phyloP scores from a whole-genome alignment of 768 basidiomycete species.

The Collybiopsis confluens region DNA sequence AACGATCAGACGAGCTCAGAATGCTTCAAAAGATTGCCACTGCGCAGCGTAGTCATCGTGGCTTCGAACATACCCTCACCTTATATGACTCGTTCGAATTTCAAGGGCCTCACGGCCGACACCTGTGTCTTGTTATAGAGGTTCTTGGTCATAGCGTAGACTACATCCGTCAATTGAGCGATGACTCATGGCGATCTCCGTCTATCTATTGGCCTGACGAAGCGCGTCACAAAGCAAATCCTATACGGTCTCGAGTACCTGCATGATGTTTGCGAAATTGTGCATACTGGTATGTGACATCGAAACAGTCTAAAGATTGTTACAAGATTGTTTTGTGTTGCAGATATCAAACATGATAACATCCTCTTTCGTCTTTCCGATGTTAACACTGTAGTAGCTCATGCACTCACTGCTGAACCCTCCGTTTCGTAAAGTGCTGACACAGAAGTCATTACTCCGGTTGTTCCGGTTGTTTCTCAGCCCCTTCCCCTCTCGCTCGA shows the following conservation, averaged over 20 bases:
- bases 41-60: constrained; percentile 27
- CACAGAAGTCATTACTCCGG: neutral
- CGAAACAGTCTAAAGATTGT: neutral
- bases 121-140: constrained; percentile 84
- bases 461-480: neutral
- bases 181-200: constrained; percentile 3
- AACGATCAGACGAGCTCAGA: constrained; percentile 13
- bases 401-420: neutral
- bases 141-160: constrained; percentile 36
- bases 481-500: neutral
- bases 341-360: constrained; percentile 18
- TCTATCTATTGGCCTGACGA: constrained; percentile 11
- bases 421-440: neutral
- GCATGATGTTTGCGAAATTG: constrained; percentile 28
- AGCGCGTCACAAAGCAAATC: constrained; percentile 28
- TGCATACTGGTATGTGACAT: constrained; percentile 24
- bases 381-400: neutral
- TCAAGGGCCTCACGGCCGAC: constrained; percentile 69
- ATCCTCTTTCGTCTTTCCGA: constrained; percentile 11
- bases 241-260: constrained; percentile 49
- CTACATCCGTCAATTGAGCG: constrained; percentile 32
- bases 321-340: neutral
- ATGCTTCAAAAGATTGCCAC: constrained; percentile 5
- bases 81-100: constrained; percentile 77
- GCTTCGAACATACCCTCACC: constrained; percentile 66